Evolutionary conservation across 352 stramenopile species (phyloP).

Genomic region (Hyaloperonospora brassicae): DNA sequence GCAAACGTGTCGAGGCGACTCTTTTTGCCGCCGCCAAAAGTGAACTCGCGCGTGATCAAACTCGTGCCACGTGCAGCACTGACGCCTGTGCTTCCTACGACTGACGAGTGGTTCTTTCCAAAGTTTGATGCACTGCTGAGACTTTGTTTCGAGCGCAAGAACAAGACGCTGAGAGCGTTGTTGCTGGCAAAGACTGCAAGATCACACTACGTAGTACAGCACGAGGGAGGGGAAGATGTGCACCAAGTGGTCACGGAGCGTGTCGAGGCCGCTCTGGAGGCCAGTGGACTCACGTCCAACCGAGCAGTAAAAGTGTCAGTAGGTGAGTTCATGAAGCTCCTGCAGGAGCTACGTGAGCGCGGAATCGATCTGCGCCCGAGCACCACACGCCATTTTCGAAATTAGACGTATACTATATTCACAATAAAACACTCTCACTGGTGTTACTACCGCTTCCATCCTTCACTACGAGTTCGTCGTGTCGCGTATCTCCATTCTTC

Average conservation of each 20-base stretch:
- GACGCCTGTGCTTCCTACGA: constrained; percentile 12
- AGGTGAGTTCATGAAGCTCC: constrained; percentile 47
- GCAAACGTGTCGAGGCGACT: constrained; percentile 47
- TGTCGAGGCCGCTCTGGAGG: constrained; percentile 43
- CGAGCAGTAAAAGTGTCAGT: constrained; percentile 62
- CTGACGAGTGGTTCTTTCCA: constrained; percentile 52
- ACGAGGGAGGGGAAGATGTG: constrained; percentile 15
- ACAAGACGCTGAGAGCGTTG: constrained; percentile 78
- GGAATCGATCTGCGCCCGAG: constrained; percentile 49
- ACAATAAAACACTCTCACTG: constrained; percentile 9
- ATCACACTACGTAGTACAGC: constrained; percentile 23
- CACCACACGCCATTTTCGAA: constrained; percentile 56
- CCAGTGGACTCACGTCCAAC: constrained; percentile 35
- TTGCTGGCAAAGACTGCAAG: constrained; percentile 58
- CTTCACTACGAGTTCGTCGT: neutral
- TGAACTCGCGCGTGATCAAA: constrained; percentile 80
- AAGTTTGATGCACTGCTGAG: constrained; percentile 71
- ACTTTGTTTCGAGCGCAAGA: constrained; percentile 75
- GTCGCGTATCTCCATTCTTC: constrained; percentile 19
- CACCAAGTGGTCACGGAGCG: constrained; percentile 34
- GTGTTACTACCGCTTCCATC: constrained; percentile 7
- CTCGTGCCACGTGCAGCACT: constrained; percentile 25
- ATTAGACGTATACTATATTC: constrained; percentile 19
- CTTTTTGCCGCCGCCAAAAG: constrained; percentile 75
- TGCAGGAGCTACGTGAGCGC: constrained; percentile 36